Base-by-base conservation (phyloP, 2,329 filamentous ascomycete genomes). In the Fusarium duplospermum region DNA sequence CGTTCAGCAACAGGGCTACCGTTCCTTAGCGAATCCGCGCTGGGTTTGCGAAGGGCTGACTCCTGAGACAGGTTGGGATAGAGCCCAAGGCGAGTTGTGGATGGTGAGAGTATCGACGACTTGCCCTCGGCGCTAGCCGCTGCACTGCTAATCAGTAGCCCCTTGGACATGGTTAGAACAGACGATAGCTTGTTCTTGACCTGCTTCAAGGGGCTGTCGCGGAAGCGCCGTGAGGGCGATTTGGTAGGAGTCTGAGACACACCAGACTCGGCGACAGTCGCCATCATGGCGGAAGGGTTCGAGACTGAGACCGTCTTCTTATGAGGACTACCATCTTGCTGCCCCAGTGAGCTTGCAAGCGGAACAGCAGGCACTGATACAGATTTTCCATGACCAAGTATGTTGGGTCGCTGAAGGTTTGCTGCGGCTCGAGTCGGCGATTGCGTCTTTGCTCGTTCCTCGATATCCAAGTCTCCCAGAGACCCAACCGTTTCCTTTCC, bases 161-260 rank as follows among this genome's bases (percentile, higher is more conserved):
- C 94, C 81, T 93, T 96, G 5, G 95, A 96, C 64, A 92, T 93
- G 83, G 95, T 95, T 77, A 98, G 87, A 69, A 98, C 95, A 11
- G 95, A 97, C 56, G 96, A 97, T 57, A 98, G 87, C 81, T 95
- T 97, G 79, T 93, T 94, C 84, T 98, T 98, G 31, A 96, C 95
- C 61, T 96, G 94, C 82, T 95, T 98, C 68, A 98, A 83, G 6
- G 94, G 94, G 67, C 93, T 96, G 75, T 97, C 95, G 9, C 88
- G 86, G 76, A 89, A 86, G 58, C 81, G 84, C 64, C 89, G 84
- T 6, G 88, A 86, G 0, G 89, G 89, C 1, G 90, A 91, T 75
- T 90, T 91, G 4, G 84, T 81, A 72, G 88, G 84, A 81, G 89
- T 84, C 81, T 88, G 76, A 18, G 89, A 79, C 10, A 71, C 77